These are phyloP conservation scores for Aureobasidium sp. DNA, from an alignment of 2,329 filamentous ascomycete genomes.

Conservation along the genomic window DNA sequence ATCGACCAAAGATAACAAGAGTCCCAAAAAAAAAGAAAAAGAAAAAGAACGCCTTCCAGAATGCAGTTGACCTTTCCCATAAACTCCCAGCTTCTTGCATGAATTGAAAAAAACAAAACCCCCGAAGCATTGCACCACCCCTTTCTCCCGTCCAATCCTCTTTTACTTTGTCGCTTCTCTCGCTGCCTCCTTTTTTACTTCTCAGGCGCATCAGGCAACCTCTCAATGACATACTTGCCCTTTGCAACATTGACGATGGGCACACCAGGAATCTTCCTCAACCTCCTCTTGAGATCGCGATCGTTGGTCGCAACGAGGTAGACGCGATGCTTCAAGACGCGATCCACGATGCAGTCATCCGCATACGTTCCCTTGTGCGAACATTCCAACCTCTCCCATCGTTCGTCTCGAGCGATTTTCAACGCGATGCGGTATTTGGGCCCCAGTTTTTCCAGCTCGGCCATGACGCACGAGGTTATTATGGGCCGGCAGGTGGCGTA, in stretches of 20 bases:
- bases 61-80: too few relatives aligned
- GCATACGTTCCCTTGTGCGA: conserved; percentile 85
- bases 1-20: too few relatives aligned
- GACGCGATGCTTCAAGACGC: conserved; percentile 41
- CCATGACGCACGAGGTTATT: conserved; percentile 77
- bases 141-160: neutral
- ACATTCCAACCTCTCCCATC: conserved; percentile 79
- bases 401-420: conserved; percentile 78
- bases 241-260: conserved; percentile 74
- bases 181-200: conserved; percentile 31
- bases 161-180: too few relatives aligned
- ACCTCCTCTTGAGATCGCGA: conserved; percentile 71
- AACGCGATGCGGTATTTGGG: conserved; percentile 82
- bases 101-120: neutral
- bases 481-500: conserved; percentile 87
- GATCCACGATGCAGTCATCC: conserved; percentile 63
- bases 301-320: conserved; percentile 54
- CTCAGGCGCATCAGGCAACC: conserved; percentile 76
- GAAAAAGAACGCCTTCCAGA: neutral
- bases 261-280: conserved; percentile 75
- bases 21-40: too few relatives aligned
- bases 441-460: conserved; percentile 82
- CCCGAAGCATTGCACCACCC: neutral
- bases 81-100: too few relatives aligned
- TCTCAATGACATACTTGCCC: conserved; percentile 91